These are phyloP conservation scores for Blumeria hordei DNA, from an alignment of 2,329 filamentous ascomycete genomes.

Conservation along the genomic window DNA sequence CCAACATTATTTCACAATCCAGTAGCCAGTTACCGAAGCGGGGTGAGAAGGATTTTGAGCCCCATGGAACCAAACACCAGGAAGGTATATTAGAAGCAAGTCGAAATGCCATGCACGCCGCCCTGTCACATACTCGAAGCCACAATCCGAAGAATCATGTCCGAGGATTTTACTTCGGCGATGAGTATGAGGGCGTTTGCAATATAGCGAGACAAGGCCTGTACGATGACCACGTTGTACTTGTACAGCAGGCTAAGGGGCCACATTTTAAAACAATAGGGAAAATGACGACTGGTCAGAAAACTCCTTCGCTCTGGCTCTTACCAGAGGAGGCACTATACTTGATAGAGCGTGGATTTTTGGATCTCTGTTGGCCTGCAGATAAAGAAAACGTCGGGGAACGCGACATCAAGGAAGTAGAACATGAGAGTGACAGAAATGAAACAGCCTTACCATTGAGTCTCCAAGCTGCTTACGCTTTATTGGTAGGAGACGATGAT, in stretches of 20 bases:
- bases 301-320: constrained; percentile 49
- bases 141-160: constrained; percentile 44
- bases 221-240: constrained; percentile 29
- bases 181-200: constrained; percentile 17
- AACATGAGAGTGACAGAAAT: constrained; percentile 22
- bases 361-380: constrained; percentile 69
- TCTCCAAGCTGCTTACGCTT: constrained; percentile 70
- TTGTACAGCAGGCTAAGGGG: constrained; percentile 47
- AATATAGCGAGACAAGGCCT: constrained; percentile 46
- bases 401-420: constrained; percentile 19
- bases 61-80: constrained; percentile 68
- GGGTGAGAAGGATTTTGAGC: constrained; percentile 93
- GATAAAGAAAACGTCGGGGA: constrained; percentile 12
- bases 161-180: constrained; percentile 50
- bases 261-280: constrained; percentile 58
- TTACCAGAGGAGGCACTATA: constrained; percentile 82
- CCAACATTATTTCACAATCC: constrained; percentile 25
- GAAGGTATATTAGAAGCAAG: constrained; percentile 55
- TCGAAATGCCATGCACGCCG: constrained; percentile 70
- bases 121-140: constrained; percentile 50
- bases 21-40: constrained; percentile 47
- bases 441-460: constrained; percentile 60
- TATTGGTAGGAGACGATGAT: constrained; percentile 49
- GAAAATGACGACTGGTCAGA: constrained; percentile 29
- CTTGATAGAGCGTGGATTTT: constrained; percentile 60